phyloP scores from a whole-genome alignment of 2,329 filamentous ascomycete species.

The Fonsecaea multimorphosa region DNA sequence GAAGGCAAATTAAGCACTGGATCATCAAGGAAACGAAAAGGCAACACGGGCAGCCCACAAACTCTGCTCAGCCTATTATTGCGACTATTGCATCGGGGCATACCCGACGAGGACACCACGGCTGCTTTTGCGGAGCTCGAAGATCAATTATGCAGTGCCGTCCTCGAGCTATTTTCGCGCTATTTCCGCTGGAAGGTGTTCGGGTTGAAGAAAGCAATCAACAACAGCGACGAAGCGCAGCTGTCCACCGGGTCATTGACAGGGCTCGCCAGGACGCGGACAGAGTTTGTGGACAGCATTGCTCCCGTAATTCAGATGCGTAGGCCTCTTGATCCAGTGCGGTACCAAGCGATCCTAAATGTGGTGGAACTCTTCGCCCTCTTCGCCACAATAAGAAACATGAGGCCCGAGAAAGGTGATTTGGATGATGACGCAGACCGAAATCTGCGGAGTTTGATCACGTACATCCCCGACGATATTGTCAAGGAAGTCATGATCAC shows the following conservation, averaged over 20 bases:
- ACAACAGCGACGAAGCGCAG: constrained; percentile 58
- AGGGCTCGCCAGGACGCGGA: constrained; percentile 68
- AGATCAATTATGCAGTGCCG: constrained; percentile 75
- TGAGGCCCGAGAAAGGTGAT: constrained; percentile 41
- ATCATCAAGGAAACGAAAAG: constrained; percentile 48
- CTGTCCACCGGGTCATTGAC: constrained; percentile 70
- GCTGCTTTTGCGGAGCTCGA: constrained; percentile 77
- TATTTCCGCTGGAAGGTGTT: constrained; percentile 96
- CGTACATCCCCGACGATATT: constrained; percentile 69
- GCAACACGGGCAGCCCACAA: constrained; percentile 48
- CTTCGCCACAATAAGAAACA: constrained; percentile 73
- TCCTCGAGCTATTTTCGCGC: constrained; percentile 77
- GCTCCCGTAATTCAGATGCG: constrained; percentile 57
- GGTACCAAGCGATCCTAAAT: constrained; percentile 74
- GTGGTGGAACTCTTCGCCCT: constrained; percentile 82
- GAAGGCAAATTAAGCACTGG: constrained; percentile 60
- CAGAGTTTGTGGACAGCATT: constrained; percentile 58
- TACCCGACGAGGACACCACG: constrained; percentile 66
- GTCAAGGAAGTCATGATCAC: constrained; percentile 74
- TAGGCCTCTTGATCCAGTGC: constrained; percentile 75
- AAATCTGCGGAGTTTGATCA: constrained; percentile 67
- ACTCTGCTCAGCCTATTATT: constrained; percentile 70
- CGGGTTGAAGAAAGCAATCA: constrained; percentile 62
- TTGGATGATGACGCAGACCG: constrained; percentile 56
- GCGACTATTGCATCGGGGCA: constrained; percentile 74